phyloP scores from a whole-genome alignment of 1,284 basidiomycete species.

The Coriolopsis trogii region DNA sequence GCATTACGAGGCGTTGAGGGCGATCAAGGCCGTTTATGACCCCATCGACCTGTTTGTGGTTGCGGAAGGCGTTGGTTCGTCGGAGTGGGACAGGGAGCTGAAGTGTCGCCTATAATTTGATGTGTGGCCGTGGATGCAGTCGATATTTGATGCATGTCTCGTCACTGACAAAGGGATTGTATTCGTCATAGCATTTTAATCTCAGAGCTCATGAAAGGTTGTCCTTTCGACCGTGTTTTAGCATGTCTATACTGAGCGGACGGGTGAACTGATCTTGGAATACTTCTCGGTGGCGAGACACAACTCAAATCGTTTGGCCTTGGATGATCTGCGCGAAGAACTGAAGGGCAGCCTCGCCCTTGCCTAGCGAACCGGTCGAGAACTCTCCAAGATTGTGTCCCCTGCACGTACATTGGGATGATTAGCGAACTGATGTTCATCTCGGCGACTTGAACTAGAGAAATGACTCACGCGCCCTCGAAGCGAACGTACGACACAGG shows the following conservation, averaged over 20 bases:
- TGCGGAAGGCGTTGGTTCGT: slow-evolving; percentile 46
- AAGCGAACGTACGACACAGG: slow-evolving; percentile 60
- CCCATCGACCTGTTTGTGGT: slow-evolving; percentile 47
- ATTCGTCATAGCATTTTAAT: too few relatives aligned
- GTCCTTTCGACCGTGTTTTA: too few relatives aligned
- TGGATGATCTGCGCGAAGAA: slow-evolving; percentile 26
- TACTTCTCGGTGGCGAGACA: too few relatives aligned
- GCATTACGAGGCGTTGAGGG: slow-evolving; percentile 42
- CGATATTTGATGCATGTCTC: too few relatives aligned
- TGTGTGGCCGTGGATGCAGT: too few relatives aligned
- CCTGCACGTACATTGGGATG: background rate
- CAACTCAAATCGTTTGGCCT: slow-evolving; percentile 1
- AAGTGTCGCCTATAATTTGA: slow-evolving; percentile 27
- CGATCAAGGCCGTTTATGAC: slow-evolving; percentile 49
- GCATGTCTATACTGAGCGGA: too few relatives aligned
- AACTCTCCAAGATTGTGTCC: slow-evolving; percentile 27
- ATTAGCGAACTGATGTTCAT: background rate
- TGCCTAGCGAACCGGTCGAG: slow-evolving; percentile 16
- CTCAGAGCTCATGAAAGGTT: too few relatives aligned
- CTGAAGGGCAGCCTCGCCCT: slow-evolving; percentile 22
- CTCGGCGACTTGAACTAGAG: background rate
- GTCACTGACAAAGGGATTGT: too few relatives aligned
- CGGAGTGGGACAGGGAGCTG: slow-evolving; percentile 36
- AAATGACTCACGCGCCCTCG: slow-evolving; percentile 41
- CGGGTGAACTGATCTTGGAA: too few relatives aligned